phyloP scores from a whole-genome alignment of 1,139 yeast species.

The Torulaspora pretoriensis region DNA sequence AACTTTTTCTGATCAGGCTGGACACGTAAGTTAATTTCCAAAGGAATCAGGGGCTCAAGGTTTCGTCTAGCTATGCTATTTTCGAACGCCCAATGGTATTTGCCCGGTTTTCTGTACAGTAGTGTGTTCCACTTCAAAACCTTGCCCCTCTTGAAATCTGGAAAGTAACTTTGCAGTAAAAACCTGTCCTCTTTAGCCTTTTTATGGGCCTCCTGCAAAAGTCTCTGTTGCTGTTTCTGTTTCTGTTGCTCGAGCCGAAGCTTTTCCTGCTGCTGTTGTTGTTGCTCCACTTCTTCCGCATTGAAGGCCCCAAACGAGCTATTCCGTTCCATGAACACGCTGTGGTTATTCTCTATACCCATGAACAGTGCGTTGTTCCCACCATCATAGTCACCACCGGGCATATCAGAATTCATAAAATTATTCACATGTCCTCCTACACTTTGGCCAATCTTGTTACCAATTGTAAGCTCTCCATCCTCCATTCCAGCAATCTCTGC shows the following conservation, averaged over 20 bases:
- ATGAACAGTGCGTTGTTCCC: constrained; percentile 29
- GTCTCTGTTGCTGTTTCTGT: constrained; percentile 10
- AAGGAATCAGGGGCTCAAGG: constrained; percentile 30
- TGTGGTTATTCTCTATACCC: constrained; percentile 24
- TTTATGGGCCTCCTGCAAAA: constrained; percentile 16
- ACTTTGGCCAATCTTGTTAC: constrained; percentile 6
- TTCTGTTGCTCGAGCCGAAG: constrained; percentile 1
- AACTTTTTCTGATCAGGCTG: constrained; percentile 36
- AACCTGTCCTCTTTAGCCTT: constrained; percentile 26
- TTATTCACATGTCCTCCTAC: constrained; percentile 6
- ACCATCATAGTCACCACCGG: constrained; percentile 20
- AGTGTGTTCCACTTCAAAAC: constrained; percentile 33
- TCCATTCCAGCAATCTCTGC: constrained; percentile 13
- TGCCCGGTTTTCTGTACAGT: constrained; percentile 29
- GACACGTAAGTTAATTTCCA: constrained; percentile 28
- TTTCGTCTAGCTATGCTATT: constrained; percentile 13
- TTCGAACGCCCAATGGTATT: constrained; percentile 33
- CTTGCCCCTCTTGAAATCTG: constrained; percentile 33
- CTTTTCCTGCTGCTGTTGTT: constrained; percentile 7
- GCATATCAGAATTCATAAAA: constrained; percentile 12
- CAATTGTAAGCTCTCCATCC: constrained; percentile 19
- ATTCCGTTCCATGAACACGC: constrained; percentile 18
- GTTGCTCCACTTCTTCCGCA: constrained; percentile 11
- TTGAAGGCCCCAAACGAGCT: constrained; percentile 18
- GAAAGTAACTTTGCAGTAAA: constrained; percentile 32